Evolutionary conservation across 2,329 filamentous ascomycete species (phyloP), one percentile per base, ranked within the genome.

Genomic region (Chrysoporthe cubensis): DNA sequence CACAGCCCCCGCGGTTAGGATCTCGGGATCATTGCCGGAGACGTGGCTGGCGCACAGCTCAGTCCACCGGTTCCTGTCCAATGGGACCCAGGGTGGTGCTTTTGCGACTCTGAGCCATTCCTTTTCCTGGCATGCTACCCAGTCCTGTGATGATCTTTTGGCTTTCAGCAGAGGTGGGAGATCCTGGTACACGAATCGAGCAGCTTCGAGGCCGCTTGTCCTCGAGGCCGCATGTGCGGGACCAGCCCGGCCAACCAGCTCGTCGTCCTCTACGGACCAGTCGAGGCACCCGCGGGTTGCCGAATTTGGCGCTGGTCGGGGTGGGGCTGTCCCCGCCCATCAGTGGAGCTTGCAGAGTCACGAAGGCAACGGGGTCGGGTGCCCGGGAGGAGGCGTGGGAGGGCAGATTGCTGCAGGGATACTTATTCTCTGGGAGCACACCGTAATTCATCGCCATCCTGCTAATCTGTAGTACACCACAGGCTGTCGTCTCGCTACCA

Each of bases 261-360:
- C 37, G 34, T 37, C 48, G 2, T 8, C 32, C 34, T 16, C 21
- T 5, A 21, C 32, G 18, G 13, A 21, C n/a, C 11, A 54, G 11
- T 26, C 32, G 37, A 54, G 21, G 5, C 26, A 18, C 14, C 60
- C 54, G 66, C 44, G 59, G 61, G 16, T 67, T 69, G 61, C 67
- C 67, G 67, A 66, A 62, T 66, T 67, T 69, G 67, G 65, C 67
- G 67, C 67, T 26, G 65, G 26, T 56, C 18, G 37, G 4, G 44
- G 34, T 21, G 48, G 18, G 46, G 46, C 14, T 61, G 46, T 37
- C 46, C 54, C 26, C 64, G 61, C 43, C 61, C 58, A 63, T 62
- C 67, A 37, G 66, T 67, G 66, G 65, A 61, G 64, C 50, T 52
- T 48, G 65, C 67, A 61, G 21, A 34, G 57, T 52, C 44, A 46